A percentile compares a stretch with the other conserved stretches of the same genome.
Conservation (phyloP, 2,329 filamentous ascomycete species). For the Aspergillus niger region DNA sequence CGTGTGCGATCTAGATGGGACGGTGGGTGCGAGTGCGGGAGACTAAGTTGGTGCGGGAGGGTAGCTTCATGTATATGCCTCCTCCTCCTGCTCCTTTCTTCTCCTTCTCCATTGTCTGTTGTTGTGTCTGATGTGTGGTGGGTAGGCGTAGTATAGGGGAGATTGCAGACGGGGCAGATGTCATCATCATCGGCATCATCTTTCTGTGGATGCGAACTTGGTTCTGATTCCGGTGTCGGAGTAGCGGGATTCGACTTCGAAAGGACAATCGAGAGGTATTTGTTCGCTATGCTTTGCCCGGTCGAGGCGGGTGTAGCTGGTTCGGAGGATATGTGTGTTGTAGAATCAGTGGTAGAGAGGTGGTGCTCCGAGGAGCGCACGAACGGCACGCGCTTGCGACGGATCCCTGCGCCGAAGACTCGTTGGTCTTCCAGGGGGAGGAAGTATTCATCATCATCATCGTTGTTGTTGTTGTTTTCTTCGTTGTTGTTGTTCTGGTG, state of each 20-base stretch:
- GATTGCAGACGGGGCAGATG: conserved; percentile 60
- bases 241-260: neutral
- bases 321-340: conserved; percentile 28
- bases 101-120: neutral
- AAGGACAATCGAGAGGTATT: conserved; percentile 52
- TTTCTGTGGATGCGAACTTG: neutral
- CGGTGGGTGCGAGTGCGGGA: conserved; percentile 59
- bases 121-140: neutral
- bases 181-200: neutral
- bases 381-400: conserved; percentile 62
- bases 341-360: conserved; percentile 37
- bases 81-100: too few relatives aligned
- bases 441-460: conserved; percentile 60
- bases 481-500: too few relatives aligned
- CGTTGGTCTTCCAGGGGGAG: conserved; percentile 61
- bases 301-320: conserved; percentile 18
- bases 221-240: neutral
- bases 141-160: conserved; percentile 45
- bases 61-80: conserved; percentile 50
- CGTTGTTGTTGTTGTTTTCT: conserved; percentile 13
- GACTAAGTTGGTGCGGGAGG: conserved; percentile 58
- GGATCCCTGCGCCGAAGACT: conserved; percentile 64
- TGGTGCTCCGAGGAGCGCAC: conserved; percentile 52
- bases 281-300: conserved; percentile 39
- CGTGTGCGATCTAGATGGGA: conserved; percentile 60